Evolutionary conservation across 805 yeast genomes (phyloP).

Genomic region (Candida sakaeoensis): DNA sequence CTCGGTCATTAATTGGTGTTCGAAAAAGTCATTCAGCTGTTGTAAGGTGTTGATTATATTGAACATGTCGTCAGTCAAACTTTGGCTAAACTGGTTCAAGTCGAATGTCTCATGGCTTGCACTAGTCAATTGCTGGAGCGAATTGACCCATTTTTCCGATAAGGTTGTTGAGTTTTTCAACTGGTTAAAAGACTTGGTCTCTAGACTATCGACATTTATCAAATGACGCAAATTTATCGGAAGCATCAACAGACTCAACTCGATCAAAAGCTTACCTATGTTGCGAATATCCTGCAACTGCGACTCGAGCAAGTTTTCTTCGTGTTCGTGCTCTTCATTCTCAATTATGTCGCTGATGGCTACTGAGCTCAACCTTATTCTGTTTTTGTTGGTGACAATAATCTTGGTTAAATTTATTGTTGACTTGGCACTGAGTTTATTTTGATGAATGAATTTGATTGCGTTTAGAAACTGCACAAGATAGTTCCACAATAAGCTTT

Average conservation of each 20-base stretch:
- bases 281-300: slow-evolving; percentile 55
- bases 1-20: slow-evolving; percentile 62
- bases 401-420: slow-evolving; percentile 63
- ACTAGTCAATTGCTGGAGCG: slow-evolving; percentile 31
- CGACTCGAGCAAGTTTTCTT: slow-evolving; percentile 9
- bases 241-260: slow-evolving; percentile 43
- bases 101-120: slow-evolving; percentile 20
- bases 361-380: slow-evolving; percentile 67
- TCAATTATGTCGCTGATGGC: slow-evolving; percentile 68
- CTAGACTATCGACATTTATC: slow-evolving; percentile 7
- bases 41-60: slow-evolving; percentile 48
- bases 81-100: slow-evolving; percentile 21
- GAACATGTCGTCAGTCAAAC: slow-evolving; percentile 36
- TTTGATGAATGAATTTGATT: slow-evolving; percentile 58
- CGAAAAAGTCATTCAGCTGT: slow-evolving; percentile 53
- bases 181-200: slow-evolving; percentile 13
- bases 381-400: slow-evolving; percentile 64
- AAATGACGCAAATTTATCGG: slow-evolving; percentile 22
- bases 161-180: slow-evolving; percentile 16
- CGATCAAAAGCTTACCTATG: slow-evolving; percentile 59
- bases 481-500: slow-evolving; percentile 70
- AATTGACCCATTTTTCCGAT: slow-evolving; percentile 44
- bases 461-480: slow-evolving; percentile 73
- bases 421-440: slow-evolving; percentile 60
- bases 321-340: slow-evolving; percentile 17